phyloP scores from a whole-genome alignment of 2,329 filamentous ascomycete genomes.

The Fusarium torreyae region DNA sequence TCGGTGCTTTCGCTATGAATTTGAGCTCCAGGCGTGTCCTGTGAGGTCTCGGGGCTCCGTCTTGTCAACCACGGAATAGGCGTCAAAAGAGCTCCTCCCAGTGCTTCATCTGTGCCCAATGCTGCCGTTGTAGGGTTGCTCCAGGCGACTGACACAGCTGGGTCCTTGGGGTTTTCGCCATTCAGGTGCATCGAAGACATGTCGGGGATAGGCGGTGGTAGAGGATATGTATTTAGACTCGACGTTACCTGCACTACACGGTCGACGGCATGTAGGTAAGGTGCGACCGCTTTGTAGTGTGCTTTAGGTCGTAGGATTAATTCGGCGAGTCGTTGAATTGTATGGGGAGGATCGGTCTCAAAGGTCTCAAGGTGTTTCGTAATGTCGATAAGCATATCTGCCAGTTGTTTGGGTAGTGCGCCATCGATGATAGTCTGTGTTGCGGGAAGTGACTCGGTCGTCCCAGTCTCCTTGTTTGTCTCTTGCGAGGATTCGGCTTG shows the following conservation, averaged over 20 bases:
- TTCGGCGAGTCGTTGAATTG: conserved; percentile 91
- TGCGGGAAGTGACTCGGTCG: conserved; percentile 58
- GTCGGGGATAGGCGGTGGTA: conserved; percentile 77
- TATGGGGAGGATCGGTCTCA: conserved; percentile 84
- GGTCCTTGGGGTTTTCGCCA: conserved; percentile 66
- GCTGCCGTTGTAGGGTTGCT: conserved; percentile 62
- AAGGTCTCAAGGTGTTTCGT: conserved; percentile 78
- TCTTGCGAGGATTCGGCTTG: conserved; percentile 65
- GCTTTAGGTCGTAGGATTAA: conserved; percentile 81
- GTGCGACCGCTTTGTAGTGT: conserved; percentile 85
- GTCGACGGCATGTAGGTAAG: conserved; percentile 92
- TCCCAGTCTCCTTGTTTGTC: conserved; percentile 78
- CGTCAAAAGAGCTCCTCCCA: conserved; percentile 91
- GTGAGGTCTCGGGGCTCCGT: conserved; percentile 52
- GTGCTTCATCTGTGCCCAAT: conserved; percentile 86
- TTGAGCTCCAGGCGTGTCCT: conserved; percentile 55
- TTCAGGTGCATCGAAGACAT: conserved; percentile 72
- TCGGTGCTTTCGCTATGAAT: conserved; percentile 81
- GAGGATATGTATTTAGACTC: conserved; percentile 83
- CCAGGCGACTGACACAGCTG: conserved; percentile 61
- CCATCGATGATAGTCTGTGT: conserved; percentile 54
- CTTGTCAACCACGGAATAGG: conserved; percentile 90
- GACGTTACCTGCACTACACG: conserved; percentile 93
- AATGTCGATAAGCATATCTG: conserved; percentile 74
- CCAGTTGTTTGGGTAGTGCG: conserved; percentile 74